Percentiles rank a stretch among this genome's conserved stretches.
phyloP scores from a whole-genome alignment of 1,139 yeast genomes.

The Citeromyces siamensis region DNA sequence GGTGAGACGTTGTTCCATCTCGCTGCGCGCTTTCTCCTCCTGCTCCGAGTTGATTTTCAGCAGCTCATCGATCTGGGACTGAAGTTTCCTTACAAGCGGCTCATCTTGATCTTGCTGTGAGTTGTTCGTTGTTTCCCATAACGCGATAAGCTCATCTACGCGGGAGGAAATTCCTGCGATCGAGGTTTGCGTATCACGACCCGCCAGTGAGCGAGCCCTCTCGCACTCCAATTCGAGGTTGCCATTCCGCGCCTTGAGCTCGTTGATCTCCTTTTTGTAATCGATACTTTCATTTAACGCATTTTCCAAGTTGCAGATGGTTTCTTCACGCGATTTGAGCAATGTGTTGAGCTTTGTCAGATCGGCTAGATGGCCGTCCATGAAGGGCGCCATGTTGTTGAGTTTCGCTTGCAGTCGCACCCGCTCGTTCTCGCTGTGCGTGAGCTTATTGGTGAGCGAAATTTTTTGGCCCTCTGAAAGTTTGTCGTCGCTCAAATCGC shows the following conservation, averaged over 20 bases:
- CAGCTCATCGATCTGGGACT: slow-evolving; percentile 35
- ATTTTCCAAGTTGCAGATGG: slow-evolving; percentile 27
- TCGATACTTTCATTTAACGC: slow-evolving; percentile 32
- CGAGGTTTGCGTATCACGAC: slow-evolving; percentile 7
- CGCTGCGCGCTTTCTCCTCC: slow-evolving; percentile 4
- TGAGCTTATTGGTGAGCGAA: slow-evolving; percentile 7
- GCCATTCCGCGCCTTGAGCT: slow-evolving; percentile 33
- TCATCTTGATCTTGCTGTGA: slow-evolving; percentile 3
- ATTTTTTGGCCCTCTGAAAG: not conserved
- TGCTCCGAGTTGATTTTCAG: slow-evolving; percentile 23
- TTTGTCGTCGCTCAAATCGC: not conserved
- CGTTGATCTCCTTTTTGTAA: slow-evolving; percentile 32
- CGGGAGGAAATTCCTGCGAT: not conserved
- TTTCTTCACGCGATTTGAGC: slow-evolving; percentile 39
- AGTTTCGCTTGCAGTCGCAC: slow-evolving; percentile 26
- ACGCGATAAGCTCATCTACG: slow-evolving; percentile 6
- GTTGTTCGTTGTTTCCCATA: slow-evolving; percentile 8
- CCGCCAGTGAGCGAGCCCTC: slow-evolving; percentile 26
- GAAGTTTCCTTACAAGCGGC: slow-evolving; percentile 22
- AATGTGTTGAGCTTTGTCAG: slow-evolving; percentile 40
- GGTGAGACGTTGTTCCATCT: slow-evolving; percentile 9
- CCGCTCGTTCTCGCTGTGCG: slow-evolving; percentile 32
- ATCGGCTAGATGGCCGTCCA: slow-evolving; percentile 42
- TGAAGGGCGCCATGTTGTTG: slow-evolving; percentile 36
- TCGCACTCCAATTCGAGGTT: slow-evolving; percentile 31